These are phyloP conservation scores for Pleurotus pulmonarius DNA, from an alignment of 768 basidiomycete species.

Conservation along the genomic window DNA sequence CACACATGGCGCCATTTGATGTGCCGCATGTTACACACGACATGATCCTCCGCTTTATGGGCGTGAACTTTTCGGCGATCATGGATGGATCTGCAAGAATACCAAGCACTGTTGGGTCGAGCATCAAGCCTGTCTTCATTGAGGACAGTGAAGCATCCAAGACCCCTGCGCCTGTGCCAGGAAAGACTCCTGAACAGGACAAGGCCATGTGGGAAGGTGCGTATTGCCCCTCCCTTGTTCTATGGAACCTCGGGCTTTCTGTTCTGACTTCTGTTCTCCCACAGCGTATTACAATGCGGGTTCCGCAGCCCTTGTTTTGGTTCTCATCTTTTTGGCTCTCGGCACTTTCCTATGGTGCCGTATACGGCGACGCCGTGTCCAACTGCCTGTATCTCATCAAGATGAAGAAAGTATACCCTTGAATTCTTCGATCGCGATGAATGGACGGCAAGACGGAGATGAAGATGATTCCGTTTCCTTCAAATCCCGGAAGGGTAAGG, in stretches of 20 bases:
- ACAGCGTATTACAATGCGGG: constrained; percentile 94
- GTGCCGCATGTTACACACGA: constrained; percentile 87
- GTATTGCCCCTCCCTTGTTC: constrained; percentile 13
- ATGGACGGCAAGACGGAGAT: constrained; percentile 44
- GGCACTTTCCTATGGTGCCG: constrained; percentile 83
- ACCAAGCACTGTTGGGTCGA: constrained; percentile 74
- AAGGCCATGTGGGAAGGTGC: constrained; percentile 90
- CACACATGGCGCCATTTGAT: constrained; percentile 94
- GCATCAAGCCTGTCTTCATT: constrained; percentile 61
- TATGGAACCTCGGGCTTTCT: not conserved
- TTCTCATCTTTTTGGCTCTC: constrained; percentile 65
- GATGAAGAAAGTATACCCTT: constrained; percentile 66
- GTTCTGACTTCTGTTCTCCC: constrained; percentile 2
- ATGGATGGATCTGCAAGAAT: constrained; percentile 78
- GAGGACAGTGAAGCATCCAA: constrained; percentile 37
- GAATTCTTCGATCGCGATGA: constrained; percentile 27
- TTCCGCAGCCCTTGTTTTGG: constrained; percentile 78
- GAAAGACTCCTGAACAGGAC: constrained; percentile 71
- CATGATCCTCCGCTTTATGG: constrained; percentile 98
- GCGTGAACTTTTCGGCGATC: constrained; percentile 79
- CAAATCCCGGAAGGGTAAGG: constrained; percentile 44
- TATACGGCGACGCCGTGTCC: constrained; percentile 42
- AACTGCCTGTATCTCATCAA: constrained; percentile 29
- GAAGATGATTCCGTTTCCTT: constrained; percentile 29
- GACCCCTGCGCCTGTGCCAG: constrained; percentile 32